These are phyloP conservation scores for Tephrocybe sp. DNA, from an alignment of 768 basidiomycete species.

Conservation along the genomic window DNA sequence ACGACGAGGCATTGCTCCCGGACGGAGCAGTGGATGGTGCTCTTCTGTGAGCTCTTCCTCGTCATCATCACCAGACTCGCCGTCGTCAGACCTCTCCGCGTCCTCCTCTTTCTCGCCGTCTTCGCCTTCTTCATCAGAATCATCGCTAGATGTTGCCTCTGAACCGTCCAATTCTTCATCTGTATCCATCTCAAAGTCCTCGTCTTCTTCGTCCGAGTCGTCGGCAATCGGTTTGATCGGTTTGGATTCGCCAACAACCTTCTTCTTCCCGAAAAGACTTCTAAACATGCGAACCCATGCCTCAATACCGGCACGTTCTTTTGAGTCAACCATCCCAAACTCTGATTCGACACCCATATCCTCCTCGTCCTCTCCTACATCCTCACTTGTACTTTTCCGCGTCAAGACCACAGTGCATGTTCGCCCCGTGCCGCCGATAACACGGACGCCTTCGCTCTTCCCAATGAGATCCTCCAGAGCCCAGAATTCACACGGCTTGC, in stretches of 20 bases:
- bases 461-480: conserved; percentile 55
- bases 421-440: conserved; percentile 65
- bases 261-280: conserved; percentile 53
- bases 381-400: conserved; percentile 27
- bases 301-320: conserved; percentile 63
- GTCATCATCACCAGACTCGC: conserved; percentile 25
- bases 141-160: conserved; percentile 27
- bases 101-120: conserved; percentile 15
- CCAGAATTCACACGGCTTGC: conserved; percentile 80
- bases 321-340: conserved; percentile 72
- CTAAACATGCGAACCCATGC: conserved; percentile 64
- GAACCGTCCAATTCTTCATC: conserved; percentile 37
- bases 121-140: background rate
- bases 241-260: conserved; percentile 21
- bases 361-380: conserved; percentile 29
- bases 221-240: conserved; percentile 36
- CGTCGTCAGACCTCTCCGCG: no score
- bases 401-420: conserved; percentile 64
- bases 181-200: conserved; percentile 37
- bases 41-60: conserved; percentile 50
- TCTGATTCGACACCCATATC: conserved; percentile 59
- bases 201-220: conserved; percentile 48
- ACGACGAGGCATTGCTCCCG: conserved; percentile 61
- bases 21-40: conserved; percentile 61
- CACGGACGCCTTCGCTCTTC: conserved; percentile 47